Evolutionary conservation across 768 basidiomycete species (phyloP), one percentile per base, ranked within the genome.

Genomic region (Russula brevipes): DNA sequence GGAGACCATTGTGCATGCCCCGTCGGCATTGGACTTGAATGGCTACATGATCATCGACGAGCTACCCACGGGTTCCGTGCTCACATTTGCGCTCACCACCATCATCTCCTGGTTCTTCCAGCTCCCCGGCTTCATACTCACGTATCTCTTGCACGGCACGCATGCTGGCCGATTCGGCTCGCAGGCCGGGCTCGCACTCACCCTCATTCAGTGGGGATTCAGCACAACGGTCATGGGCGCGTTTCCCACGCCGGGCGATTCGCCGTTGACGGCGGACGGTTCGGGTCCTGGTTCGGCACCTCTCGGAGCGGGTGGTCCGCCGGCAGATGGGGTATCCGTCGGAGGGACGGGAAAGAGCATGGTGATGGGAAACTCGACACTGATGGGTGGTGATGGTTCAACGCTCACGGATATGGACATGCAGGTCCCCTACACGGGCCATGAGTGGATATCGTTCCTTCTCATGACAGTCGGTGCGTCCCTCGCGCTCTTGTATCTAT

Each of bases 91-190:
- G 66, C 78, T 84, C 76, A 93, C 91, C 74, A 73, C 88, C 59
- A 82, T 94, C 77, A 86, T 92, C 61, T 95, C 93, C 7, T 89
- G 89, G 77, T 93, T 94, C 77, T 98, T 99, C 87, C 94, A 98
- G 76, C 95, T 98, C 73, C 82, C 96, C 70, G 95, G 92, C 56
- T 94, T 91, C 80, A 75, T 89, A 63, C 82, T 99, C 76, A 97
- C 95, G 1, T 97, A 94, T 71, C 86, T 98, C 69, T 85, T 98
- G 3, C 89, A 91, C 75, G 87, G 86, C 12, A 88, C 94, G 1
- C 95, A 98, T 71, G 93, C 97, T 0, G 91, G 89, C 64, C 96
- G 94, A 73, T 91, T 84, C 71, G 97, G 97, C 54, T 93, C 92
- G 16, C 88, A 93, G 49, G 94, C 93, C 0, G 96, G 96, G 36